These are phyloP conservation scores for Protomyces inundatus DNA, from an alignment of 1,139 yeast species.

Conservation along the genomic window DNA sequence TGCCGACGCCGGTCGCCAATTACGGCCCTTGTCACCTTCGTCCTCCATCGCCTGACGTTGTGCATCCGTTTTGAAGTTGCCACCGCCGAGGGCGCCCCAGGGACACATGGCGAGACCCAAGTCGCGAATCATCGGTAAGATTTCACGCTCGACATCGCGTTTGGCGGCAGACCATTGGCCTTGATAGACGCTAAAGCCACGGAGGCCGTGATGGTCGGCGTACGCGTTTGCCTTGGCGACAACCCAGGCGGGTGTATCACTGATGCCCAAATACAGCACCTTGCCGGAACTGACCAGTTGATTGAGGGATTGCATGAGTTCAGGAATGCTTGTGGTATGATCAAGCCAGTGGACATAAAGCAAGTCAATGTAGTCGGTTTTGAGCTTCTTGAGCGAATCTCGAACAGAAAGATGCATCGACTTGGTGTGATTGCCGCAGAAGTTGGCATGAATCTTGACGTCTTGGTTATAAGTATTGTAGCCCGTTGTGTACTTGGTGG, in stretches of 20 bases:
- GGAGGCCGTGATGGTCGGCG: slow-evolving; percentile 33
- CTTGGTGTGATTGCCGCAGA: slow-evolving; percentile 30
- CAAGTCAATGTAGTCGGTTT: slow-evolving; percentile 32
- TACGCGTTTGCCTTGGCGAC: slow-evolving; percentile 35
- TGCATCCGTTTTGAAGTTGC: slow-evolving; percentile 33
- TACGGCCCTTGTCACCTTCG: slow-evolving; percentile 17
- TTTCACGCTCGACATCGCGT: slow-evolving; percentile 36
- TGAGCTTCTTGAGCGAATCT: slow-evolving; percentile 30
- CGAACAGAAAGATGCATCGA: slow-evolving; percentile 28
- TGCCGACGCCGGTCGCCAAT: slow-evolving; percentile 15
- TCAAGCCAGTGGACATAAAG: slow-evolving; percentile 35
- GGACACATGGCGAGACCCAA: slow-evolving; percentile 35
- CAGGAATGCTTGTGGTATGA: slow-evolving; percentile 34
- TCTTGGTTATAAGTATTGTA: slow-evolving; percentile 24
- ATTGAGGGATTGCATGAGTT: slow-evolving; percentile 35
- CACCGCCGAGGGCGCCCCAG: slow-evolving; percentile 34
- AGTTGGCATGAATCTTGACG: slow-evolving; percentile 27
- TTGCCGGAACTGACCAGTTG: slow-evolving; percentile 32
- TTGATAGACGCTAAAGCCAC: slow-evolving; percentile 35
- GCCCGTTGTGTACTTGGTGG: slow-evolving; percentile 32
- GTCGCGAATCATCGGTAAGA: slow-evolving; percentile 33
- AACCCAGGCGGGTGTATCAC: slow-evolving; percentile 36
- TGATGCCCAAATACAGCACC: slow-evolving; percentile 34
- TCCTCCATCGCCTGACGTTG: slow-evolving; percentile 30
- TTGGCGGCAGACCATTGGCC: slow-evolving; percentile 34